These are phyloP conservation scores for Sporothrix euskadiensis DNA, from an alignment of 2,329 filamentous ascomycete genomes.

Conservation along the genomic window DNA sequence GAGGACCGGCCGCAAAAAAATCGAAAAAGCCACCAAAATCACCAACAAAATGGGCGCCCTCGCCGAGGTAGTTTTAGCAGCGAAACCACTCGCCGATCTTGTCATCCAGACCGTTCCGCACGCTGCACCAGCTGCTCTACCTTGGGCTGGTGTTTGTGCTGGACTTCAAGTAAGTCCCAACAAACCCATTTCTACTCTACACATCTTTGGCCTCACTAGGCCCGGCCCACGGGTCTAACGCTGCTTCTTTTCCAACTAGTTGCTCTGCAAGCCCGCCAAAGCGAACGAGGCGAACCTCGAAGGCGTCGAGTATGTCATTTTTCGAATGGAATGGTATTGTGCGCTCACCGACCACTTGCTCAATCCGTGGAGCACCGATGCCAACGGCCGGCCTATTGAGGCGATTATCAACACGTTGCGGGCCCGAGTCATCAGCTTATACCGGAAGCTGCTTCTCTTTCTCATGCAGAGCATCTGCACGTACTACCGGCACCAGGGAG, in stretches of 20 bases:
- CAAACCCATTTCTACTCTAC: neutral
- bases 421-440: slow-evolving; percentile 40
- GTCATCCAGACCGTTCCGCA: slow-evolving; percentile 38
- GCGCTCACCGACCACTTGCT: slow-evolving; percentile 38
- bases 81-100: slow-evolving; percentile 36
- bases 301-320: slow-evolving; percentile 42
- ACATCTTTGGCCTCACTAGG: neutral
- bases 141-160: slow-evolving; percentile 43
- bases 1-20: slow-evolving; percentile 37
- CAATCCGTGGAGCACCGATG: slow-evolving; percentile 28
- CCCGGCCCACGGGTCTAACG: neutral
- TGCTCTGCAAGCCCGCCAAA: slow-evolving; percentile 38
- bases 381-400: slow-evolving; percentile 9
- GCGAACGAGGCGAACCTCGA: slow-evolving; percentile 38
- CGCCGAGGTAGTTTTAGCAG: slow-evolving; percentile 34
- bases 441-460: slow-evolving; percentile 44
- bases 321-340: slow-evolving; percentile 45
- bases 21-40: slow-evolving; percentile 34
- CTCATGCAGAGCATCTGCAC: slow-evolving; percentile 45
- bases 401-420: slow-evolving; percentile 34
- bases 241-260: slow-evolving; percentile 30
- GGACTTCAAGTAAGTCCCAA: slow-evolving; percentile 38
- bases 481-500: slow-evolving; percentile 39
- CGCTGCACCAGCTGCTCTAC: slow-evolving; percentile 38
- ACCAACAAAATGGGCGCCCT: slow-evolving; percentile 35